Conservation (phyloP, 2,329 filamentous ascomycete genomes). For the Fulvia fulva region DNA sequence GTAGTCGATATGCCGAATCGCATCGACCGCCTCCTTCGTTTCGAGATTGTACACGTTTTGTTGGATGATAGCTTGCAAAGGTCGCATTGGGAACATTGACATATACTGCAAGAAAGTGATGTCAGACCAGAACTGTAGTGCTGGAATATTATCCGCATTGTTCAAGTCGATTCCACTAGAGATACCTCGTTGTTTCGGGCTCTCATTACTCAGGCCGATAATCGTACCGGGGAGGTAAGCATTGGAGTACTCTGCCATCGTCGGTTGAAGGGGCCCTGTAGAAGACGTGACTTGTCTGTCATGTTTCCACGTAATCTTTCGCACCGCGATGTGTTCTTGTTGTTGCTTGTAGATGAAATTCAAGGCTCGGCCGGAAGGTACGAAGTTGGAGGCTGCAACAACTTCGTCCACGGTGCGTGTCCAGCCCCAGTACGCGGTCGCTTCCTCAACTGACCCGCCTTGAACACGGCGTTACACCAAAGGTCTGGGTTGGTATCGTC, state of each 20-base stretch:
- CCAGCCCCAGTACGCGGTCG: neutral
- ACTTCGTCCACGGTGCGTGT: neutral
- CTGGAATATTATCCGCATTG: neutral
- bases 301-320: neutral
- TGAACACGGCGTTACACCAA: neutral
- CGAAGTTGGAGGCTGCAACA: neutral
- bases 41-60: neutral
- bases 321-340: neutral
- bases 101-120: neutral
- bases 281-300: neutral
- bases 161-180: neutral
- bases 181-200: neutral
- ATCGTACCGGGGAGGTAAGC: neutral
- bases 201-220: neutral
- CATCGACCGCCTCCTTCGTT: neutral
- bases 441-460: neutral
- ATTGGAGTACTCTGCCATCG: neutral
- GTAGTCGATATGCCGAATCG: neutral
- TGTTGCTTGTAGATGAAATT: neutral
- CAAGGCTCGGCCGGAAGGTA: neutral
- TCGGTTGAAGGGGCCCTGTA: neutral
- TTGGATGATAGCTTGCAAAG: neutral
- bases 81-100: neutral
- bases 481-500: neutral
- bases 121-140: neutral